These are phyloP conservation scores for Aristolochia contorta DNA, from an alignment of 164 flowering plant genomes.

Conservation along the genomic window DNA sequence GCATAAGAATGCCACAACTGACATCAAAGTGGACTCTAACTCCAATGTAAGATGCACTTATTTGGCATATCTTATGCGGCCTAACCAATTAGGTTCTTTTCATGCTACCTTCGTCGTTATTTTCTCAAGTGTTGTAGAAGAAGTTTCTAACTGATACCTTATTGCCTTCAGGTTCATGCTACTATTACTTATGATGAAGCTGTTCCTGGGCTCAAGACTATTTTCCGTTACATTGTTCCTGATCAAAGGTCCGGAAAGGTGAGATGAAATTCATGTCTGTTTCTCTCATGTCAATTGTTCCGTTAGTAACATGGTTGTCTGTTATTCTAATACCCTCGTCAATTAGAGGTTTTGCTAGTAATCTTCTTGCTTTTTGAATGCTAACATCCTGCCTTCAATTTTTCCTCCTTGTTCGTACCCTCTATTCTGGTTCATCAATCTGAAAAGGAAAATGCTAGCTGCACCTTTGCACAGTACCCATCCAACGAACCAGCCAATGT, in stretches of 20 bases:
- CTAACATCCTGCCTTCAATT: too few relatives aligned
- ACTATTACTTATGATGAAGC: constrained; percentile 69
- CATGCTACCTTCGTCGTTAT: background rate
- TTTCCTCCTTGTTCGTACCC: too few relatives aligned
- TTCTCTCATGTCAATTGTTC: background rate
- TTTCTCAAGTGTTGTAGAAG: background rate
- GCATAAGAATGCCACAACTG: constrained; percentile 85
- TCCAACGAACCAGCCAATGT: too few relatives aligned
- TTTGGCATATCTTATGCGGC: too few relatives aligned
- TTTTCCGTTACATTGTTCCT: constrained; percentile 57
- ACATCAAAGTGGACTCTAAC: constrained; percentile 82
- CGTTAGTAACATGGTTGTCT: background rate
- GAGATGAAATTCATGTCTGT: constrained; percentile 2
- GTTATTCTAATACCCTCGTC: background rate
- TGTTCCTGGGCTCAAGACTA: constrained; percentile 81
- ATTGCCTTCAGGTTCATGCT: constrained; percentile 37
- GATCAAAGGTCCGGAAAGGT: constrained; percentile 91
- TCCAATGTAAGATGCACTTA: constrained; percentile 51
- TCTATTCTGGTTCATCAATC: too few relatives aligned
- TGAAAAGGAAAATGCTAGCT: too few relatives aligned
- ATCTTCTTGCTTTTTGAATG: too few relatives aligned
- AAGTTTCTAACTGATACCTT: background rate
- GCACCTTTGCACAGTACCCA: too few relatives aligned
- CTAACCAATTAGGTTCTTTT: too few relatives aligned
- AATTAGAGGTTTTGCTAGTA: too few relatives aligned